A percentile compares a stretch with the other conserved stretches of the same genome.
Conservation (phyloP, 495 filamentous ascomycete genomes). For the Amphirosellinia nigrospora region DNA sequence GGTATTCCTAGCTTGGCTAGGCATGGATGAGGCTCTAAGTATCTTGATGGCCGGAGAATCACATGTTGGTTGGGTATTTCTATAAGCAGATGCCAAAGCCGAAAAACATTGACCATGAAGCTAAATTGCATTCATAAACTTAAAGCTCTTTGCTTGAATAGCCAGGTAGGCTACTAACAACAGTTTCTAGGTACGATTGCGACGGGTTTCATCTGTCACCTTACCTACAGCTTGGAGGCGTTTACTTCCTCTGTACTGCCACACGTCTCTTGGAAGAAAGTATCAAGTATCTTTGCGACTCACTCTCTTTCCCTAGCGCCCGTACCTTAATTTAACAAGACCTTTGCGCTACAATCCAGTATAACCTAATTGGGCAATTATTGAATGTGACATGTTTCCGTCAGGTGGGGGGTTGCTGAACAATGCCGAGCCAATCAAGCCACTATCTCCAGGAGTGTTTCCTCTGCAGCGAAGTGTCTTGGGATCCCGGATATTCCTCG, state of each 20-base stretch:
- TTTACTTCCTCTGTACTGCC: too few relatives aligned
- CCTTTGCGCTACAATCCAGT: not conserved
- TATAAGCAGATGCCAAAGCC: not conserved
- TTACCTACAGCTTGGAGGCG: not conserved
- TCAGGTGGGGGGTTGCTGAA: not conserved
- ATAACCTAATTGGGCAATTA: conserved; percentile 1
- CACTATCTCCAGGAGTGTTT: not conserved
- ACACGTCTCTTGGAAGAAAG: not conserved
- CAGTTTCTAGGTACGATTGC: not conserved
- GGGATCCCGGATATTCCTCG: not conserved
- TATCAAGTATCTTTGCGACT: not conserved
- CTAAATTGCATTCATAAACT: not conserved
- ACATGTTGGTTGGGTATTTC: not conserved
- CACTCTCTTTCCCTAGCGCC: not conserved
- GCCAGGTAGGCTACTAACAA: too few relatives aligned
- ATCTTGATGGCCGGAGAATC: not conserved
- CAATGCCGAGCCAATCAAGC: conserved; percentile 1
- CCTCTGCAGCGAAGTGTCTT: not conserved
- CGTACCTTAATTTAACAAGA: not conserved
- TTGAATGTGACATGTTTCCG: not conserved
- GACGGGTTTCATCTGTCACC: not conserved
- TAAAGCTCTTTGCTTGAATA: not conserved
- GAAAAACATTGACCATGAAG: not conserved
- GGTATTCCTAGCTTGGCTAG: not conserved
- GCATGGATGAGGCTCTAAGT: not conserved